These are phyloP conservation scores for Jaenimonas drosophilae DNA, from an alignment of 208 protist genomes.

Conservation along the genomic window DNA sequence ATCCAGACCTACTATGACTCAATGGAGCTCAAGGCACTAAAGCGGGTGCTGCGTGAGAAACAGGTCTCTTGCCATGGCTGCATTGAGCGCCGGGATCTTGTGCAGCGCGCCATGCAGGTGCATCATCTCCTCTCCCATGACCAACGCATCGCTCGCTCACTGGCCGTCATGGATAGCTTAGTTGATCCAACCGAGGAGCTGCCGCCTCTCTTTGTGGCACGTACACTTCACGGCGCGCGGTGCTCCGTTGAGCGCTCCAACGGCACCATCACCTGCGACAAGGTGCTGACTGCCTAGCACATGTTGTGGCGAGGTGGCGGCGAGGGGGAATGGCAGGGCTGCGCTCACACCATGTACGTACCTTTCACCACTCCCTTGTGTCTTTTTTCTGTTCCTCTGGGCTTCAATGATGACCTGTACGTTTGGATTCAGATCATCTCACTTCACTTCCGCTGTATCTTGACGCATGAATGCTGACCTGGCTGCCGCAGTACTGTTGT, in stretches of 20 bases:
- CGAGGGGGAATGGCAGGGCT: too few relatives aligned
- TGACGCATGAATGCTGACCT: too few relatives aligned
- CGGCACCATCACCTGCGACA: not conserved
- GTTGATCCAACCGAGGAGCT: constrained; percentile 10
- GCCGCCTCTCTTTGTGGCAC: not conserved
- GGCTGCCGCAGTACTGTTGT: too few relatives aligned
- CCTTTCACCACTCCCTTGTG: too few relatives aligned
- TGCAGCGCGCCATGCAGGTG: constrained; percentile 19
- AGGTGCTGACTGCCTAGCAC: not conserved
- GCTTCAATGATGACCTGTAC: too few relatives aligned
- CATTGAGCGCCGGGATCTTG: constrained; percentile 29
- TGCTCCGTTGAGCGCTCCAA: not conserved
- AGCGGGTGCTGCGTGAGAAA: constrained; percentile 23
- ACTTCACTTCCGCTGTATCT: too few relatives aligned
- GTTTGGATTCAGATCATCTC: too few relatives aligned
- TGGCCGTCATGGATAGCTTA: constrained; percentile 16
- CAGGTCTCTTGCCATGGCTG: constrained; percentile 26
- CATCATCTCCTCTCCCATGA: constrained; percentile 19
- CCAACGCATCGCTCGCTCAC: constrained; percentile 26
- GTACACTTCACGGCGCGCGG: not conserved
- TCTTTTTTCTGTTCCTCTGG: too few relatives aligned
- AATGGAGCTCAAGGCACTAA: constrained; percentile 14
- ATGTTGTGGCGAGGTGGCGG: not conserved
- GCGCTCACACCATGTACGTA: too few relatives aligned
- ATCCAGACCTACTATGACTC: not conserved